These are phyloP conservation scores for Zasmidium citrigriseum DNA, from an alignment of 2,329 filamentous ascomycete genomes.

Conservation along the genomic window DNA sequence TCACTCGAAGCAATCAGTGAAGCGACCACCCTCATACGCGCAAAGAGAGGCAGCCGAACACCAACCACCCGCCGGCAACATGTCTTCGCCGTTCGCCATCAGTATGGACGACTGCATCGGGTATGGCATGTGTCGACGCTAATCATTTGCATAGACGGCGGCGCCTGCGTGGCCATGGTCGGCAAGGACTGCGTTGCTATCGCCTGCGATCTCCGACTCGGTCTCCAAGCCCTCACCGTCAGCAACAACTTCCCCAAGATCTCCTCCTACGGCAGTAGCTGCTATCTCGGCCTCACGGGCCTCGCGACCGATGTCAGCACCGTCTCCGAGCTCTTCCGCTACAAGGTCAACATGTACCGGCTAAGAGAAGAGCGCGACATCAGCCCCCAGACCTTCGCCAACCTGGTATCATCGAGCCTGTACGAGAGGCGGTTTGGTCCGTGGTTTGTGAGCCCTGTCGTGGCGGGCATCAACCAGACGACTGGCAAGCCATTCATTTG, in stretches of 20 bases:
- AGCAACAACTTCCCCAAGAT: constrained; percentile 99
- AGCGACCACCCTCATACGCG: too few relatives aligned
- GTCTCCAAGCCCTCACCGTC: constrained; percentile 92
- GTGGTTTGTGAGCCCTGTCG: constrained; percentile 92
- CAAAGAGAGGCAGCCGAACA: too few relatives aligned
- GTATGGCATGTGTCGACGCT: constrained; percentile 6
- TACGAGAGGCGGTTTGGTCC: constrained; percentile 97
- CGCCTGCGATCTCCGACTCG: constrained; percentile 96
- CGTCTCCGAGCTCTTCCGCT: constrained; percentile 95
- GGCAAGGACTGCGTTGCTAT: constrained; percentile 99
- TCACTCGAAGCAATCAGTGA: too few relatives aligned
- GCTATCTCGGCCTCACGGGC: constrained; percentile 93
- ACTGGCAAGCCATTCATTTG: constrained; percentile 96
- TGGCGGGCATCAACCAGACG: constrained; percentile 93
- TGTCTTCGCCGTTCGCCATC: constrained; percentile 91
- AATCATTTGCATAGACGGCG: constrained; percentile 61
- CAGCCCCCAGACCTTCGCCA: constrained; percentile 90
- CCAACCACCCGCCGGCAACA: constrained; percentile 41
- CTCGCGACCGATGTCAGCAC: constrained; percentile 95
- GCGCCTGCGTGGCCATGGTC: constrained; percentile 97
- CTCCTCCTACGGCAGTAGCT: constrained; percentile 88
- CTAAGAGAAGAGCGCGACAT: constrained; percentile 97
- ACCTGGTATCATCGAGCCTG: constrained; percentile 85
- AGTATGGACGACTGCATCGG: constrained; percentile 58
- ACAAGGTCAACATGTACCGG: constrained; percentile 99